Percentiles rank a stretch among this genome's conserved stretches.
These are phyloP conservation scores for Lasiodiplodia sp. DNA, from an alignment of 2,329 filamentous ascomycete genomes.

Conservation along the genomic window DNA sequence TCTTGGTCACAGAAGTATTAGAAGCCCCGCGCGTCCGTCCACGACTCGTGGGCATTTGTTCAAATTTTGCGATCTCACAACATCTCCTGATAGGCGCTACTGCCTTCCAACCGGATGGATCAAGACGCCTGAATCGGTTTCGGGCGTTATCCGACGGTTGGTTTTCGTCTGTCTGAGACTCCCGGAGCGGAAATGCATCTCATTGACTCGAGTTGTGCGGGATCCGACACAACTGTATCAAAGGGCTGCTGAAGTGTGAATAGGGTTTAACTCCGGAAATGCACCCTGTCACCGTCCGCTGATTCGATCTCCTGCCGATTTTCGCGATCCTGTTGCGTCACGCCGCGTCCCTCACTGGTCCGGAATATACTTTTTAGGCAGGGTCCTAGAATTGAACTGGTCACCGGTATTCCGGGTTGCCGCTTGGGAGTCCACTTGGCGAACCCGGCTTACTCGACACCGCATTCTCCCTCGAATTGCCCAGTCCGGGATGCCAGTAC, in stretches of 20 bases:
- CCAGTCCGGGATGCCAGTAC: neutral
- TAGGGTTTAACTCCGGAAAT: conserved; percentile 30
- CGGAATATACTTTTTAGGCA: conserved; percentile 17
- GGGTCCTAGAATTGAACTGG: neutral
- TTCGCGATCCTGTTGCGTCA: conserved; percentile 5
- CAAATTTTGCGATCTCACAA: conserved; percentile 1
- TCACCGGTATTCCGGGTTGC: conserved; percentile 15
- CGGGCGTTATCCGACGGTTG: conserved; percentile 17
- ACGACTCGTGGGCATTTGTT: conserved; percentile 1
- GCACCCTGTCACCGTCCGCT: neutral
- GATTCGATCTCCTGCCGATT: conserved; percentile 1
- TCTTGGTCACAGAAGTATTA: conserved; percentile 7
- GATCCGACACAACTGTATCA: conserved; percentile 18
- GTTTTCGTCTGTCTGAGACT: conserved; percentile 15
- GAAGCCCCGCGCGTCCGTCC: conserved; percentile 1
- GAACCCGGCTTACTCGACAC: neutral
- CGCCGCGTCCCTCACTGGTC: neutral
- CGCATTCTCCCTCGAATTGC: neutral
- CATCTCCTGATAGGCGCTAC: conserved; percentile 16
- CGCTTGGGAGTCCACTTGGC: conserved; percentile 13
- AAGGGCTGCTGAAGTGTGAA: conserved; percentile 13
- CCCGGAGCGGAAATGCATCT: conserved; percentile 4
- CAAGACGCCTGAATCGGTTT: conserved; percentile 1
- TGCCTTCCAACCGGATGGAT: conserved; percentile 6
- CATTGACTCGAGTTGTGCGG: conserved; percentile 16